Conservation (phyloP, 495 filamentous ascomycete genomes). For the Wilcoxina mikolae region DNA sequence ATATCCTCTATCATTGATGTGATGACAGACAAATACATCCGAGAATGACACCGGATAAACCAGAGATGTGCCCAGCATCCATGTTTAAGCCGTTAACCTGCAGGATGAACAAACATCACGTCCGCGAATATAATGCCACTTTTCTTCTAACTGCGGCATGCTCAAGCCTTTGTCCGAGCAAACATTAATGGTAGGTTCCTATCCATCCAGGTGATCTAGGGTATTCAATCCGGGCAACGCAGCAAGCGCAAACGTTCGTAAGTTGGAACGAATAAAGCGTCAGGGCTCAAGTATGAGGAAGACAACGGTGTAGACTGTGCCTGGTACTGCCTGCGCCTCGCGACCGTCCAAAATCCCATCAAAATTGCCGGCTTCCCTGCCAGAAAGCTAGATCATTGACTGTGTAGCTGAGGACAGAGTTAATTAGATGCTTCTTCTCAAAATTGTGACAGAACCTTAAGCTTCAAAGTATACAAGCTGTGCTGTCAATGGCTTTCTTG, state of each 20-base stretch:
- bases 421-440: too few species aligned
- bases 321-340: conserved; percentile 32
- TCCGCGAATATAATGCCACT: conserved; percentile 19
- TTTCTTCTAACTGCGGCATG: conserved; percentile 16
- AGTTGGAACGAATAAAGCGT: conserved; percentile 34
- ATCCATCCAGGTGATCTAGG: conserved; percentile 36
- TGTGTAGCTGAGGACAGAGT: too few species aligned
- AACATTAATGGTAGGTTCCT: conserved; percentile 28
- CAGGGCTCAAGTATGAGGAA: conserved; percentile 35
- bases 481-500: conserved; percentile 28
- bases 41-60: conserved; percentile 34
- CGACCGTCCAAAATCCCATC: too few species aligned
- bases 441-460: too few species aligned
- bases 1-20: conserved; percentile 36
- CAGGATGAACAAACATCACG: too few species aligned
- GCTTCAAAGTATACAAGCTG: conserved; percentile 31
- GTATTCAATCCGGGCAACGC: conserved; percentile 35
- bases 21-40: conserved; percentile 33
- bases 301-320: conserved; percentile 38
- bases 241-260: conserved; percentile 38
- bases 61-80: conserved; percentile 36
- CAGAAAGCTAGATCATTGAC: conserved; percentile 41
- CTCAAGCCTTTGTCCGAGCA: conserved; percentile 26
- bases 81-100: too few species aligned
- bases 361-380: conserved; percentile 34